Percentiles rank a stretch among this genome's conserved stretches.
phyloP scores from a whole-genome alignment of 352 stramenopile species.

The Globisporangium spiculum region DNA sequence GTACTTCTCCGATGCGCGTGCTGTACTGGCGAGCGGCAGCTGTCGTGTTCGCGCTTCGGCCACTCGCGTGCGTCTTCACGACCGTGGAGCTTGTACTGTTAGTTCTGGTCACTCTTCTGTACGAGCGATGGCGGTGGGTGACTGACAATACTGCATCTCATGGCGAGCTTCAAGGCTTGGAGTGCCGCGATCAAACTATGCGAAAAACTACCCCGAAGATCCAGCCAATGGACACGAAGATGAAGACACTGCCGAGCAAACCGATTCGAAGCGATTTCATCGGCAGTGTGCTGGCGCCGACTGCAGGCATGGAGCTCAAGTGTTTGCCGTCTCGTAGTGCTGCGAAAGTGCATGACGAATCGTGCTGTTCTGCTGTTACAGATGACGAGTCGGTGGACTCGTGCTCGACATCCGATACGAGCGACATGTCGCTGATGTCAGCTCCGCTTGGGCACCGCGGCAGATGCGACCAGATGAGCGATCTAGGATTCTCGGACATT shows the following conservation, averaged over 20 bases:
- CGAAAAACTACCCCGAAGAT: not conserved
- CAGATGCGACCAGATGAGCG: not conserved
- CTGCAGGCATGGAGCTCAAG: constrained; percentile 5
- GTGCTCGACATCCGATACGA: constrained; percentile 15
- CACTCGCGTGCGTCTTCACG: constrained; percentile 21
- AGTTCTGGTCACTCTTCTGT: constrained; percentile 13
- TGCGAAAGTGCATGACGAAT: not conserved
- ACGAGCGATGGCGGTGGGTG: not conserved
- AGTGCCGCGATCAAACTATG: not conserved
- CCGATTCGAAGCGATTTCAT: not conserved
- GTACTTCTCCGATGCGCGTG: not conserved
- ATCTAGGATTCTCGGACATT: constrained; percentile 5
- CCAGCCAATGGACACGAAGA: not conserved
- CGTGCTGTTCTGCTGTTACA: constrained; percentile 1
- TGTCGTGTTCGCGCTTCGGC: constrained; percentile 6
- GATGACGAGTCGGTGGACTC: constrained; percentile 14
- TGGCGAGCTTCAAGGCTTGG: not conserved
- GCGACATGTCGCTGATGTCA: not conserved
- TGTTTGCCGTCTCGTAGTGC: not conserved
- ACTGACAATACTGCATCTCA: not conserved
- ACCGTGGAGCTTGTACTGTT: constrained; percentile 19
- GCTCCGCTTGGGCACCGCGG: not conserved
- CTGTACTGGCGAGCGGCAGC: constrained; percentile 12
- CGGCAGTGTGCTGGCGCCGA: not conserved
- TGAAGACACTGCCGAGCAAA: not conserved